These are phyloP conservation scores for Ceratorhiza oryzae-sativae DNA, from an alignment of 1,284 basidiomycete genomes.

Conservation along the genomic window DNA sequence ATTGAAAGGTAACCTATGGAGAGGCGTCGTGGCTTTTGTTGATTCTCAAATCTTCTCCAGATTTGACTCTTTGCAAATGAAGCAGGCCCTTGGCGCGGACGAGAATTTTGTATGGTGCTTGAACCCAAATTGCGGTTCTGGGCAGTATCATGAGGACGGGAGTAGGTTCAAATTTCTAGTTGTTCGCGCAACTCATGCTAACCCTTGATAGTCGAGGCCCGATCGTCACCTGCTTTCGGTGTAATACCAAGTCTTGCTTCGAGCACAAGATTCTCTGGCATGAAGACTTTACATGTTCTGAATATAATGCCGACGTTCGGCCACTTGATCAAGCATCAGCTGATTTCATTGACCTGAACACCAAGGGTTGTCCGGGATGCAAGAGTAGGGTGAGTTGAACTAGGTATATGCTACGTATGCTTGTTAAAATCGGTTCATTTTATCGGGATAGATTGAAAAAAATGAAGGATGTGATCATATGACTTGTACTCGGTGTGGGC, in stretches of 20 bases:
- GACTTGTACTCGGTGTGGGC: constrained; percentile 29
- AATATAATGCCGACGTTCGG: constrained; percentile 14
- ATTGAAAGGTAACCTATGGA: not conserved
- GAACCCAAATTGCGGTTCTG: constrained; percentile 14
- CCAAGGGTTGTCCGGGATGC: constrained; percentile 35
- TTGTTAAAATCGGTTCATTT: not conserved
- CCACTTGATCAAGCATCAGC: constrained; percentile 1
- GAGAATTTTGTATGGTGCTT: constrained; percentile 22
- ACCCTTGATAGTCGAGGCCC: not conserved
- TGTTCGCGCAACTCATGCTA: too few relatives aligned
- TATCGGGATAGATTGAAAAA: constrained; percentile 16
- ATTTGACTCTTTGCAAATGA: constrained; percentile 9
- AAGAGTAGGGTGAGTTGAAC: constrained; percentile 13
- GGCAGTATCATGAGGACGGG: constrained; percentile 17
- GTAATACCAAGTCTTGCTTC: constrained; percentile 24
- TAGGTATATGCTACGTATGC: not conserved
- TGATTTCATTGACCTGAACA: constrained; percentile 11
- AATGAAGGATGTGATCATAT: constrained; percentile 40
- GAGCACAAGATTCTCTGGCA: constrained; percentile 36
- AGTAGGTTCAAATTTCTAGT: not conserved
- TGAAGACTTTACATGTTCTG: constrained; percentile 16
- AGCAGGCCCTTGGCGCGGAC: constrained; percentile 12
- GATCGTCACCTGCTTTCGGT: constrained; percentile 6
- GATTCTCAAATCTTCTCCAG: not conserved
- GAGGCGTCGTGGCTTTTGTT: too few relatives aligned